Evolutionary conservation across 495 filamentous ascomycete genomes (phyloP).

Genomic region (Penicillium ucsense): DNA sequence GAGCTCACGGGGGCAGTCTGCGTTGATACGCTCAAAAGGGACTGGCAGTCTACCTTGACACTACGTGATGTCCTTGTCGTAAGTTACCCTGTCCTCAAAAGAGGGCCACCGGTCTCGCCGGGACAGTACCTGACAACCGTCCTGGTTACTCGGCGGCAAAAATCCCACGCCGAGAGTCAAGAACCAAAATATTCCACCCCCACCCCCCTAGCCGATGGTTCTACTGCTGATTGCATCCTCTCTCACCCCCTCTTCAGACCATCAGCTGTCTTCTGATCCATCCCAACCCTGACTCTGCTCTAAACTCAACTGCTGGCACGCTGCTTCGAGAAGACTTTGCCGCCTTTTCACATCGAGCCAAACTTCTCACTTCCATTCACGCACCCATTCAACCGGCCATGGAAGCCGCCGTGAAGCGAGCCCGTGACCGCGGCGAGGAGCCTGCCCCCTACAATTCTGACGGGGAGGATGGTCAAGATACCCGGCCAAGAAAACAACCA

Average conservation of each 20-base stretch:
- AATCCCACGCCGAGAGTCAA: no score
- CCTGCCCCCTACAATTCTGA: slow-evolving; percentile 15
- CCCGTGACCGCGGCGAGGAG: slow-evolving; percentile 52
- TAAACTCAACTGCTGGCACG: slow-evolving; percentile 56
- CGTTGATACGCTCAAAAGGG: slow-evolving; percentile 63
- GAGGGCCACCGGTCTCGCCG: no score
- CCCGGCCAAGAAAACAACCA: slow-evolving; percentile 17
- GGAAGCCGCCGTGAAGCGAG: slow-evolving; percentile 39
- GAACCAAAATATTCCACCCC: no score
- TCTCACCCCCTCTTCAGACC: slow-evolving; percentile 26
- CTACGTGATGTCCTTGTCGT: slow-evolving; percentile 54
- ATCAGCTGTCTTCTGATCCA: slow-evolving; percentile 65
- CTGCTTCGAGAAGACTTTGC: slow-evolving; percentile 55
- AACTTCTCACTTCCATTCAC: slow-evolving; percentile 59
- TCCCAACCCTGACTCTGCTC: slow-evolving; percentile 61
- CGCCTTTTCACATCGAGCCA: slow-evolving; percentile 50
- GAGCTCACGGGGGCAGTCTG: slow-evolving; percentile 56
- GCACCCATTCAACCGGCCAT: slow-evolving; percentile 43
- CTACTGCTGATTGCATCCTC: background rate
- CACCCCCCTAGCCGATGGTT: background rate
- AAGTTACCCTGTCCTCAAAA: slow-evolving; percentile 9
- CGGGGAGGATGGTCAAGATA: slow-evolving; percentile 6
- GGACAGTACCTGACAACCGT: no score
- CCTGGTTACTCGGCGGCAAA: no score
- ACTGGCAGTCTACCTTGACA: slow-evolving; percentile 53